These are phyloP conservation scores for Areca catechu DNA, from an alignment of 176 grass and related monocot genomes.

Conservation along the genomic window DNA sequence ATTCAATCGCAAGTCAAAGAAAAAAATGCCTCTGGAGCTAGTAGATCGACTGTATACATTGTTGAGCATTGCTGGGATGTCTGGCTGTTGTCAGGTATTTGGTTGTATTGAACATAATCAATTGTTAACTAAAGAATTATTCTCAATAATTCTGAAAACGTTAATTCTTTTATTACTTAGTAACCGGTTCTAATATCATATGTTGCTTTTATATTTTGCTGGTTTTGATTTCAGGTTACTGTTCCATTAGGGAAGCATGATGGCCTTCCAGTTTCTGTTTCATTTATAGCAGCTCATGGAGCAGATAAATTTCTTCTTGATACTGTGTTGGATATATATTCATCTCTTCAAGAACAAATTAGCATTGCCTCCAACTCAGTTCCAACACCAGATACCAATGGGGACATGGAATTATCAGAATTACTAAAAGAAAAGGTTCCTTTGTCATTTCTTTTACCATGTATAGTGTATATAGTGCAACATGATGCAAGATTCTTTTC, in stretches of 20 bases:
- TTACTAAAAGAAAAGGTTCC: slow-evolving; percentile 92
- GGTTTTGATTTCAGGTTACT: slow-evolving; percentile 36
- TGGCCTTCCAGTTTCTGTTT: slow-evolving; percentile 62
- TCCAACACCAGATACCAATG: slow-evolving; percentile 38
- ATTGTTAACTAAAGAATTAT: too few relatives aligned
- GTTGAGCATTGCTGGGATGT: slow-evolving; percentile 71
- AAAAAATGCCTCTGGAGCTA: slow-evolving; percentile 58
- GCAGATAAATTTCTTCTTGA: slow-evolving; percentile 77
- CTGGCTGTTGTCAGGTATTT: slow-evolving; percentile 89
- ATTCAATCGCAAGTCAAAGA: slow-evolving; percentile 57
- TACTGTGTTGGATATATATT: slow-evolving; percentile 53
- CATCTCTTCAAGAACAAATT: slow-evolving; percentile 67
- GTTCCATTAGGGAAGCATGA: slow-evolving; percentile 72
- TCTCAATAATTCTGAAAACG: too few relatives aligned
- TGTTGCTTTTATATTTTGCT: neutral
- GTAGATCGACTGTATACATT: slow-evolving; percentile 65
- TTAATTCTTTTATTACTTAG: too few relatives aligned
- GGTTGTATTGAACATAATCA: neutral
- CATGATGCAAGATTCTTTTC: too few relatives aligned
- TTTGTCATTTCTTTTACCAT: neutral
- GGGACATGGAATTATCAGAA: slow-evolving; percentile 46
- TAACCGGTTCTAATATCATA: too few relatives aligned
- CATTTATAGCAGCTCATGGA: slow-evolving; percentile 77
- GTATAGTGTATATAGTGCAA: too few relatives aligned
- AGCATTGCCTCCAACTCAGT: slow-evolving; percentile 49